Evolutionary conservation across 495 filamentous ascomycete genomes (phyloP).

Genomic region (Stereocaulon alpinum): DNA sequence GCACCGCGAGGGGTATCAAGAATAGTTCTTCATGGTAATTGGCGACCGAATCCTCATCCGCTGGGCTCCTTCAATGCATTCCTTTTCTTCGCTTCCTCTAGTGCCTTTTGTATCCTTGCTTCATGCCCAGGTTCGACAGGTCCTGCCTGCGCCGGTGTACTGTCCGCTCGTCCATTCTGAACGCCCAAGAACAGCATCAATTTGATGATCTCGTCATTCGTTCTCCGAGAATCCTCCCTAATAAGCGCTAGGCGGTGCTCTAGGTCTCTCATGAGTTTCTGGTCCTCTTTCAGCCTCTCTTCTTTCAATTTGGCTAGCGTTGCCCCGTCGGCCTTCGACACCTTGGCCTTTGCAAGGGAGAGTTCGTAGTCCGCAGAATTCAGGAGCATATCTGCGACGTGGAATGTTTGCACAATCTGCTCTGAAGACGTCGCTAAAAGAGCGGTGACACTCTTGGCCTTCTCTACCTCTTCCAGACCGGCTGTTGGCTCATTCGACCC

Average conservation of each 20-base stretch:
- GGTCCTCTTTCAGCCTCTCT: slow-evolving; percentile 44
- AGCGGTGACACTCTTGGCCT: slow-evolving; percentile 35
- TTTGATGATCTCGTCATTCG: slow-evolving; percentile 25
- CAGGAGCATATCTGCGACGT: slow-evolving; percentile 38
- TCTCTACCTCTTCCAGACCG: slow-evolving; percentile 38
- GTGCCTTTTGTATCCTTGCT: slow-evolving; percentile 36
- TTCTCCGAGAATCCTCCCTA: slow-evolving; percentile 21
- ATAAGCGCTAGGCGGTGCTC: slow-evolving; percentile 34
- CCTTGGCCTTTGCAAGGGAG: slow-evolving; percentile 42
- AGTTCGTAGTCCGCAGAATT: slow-evolving; percentile 46
- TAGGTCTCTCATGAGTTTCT: slow-evolving; percentile 36
- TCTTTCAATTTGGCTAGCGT: slow-evolving; percentile 36
- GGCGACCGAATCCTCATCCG: slow-evolving; percentile 1
- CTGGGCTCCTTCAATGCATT: slow-evolving; percentile 33
- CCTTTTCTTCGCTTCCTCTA: slow-evolving; percentile 41
- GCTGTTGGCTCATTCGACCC: slow-evolving; percentile 29
- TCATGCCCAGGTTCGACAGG: slow-evolving; percentile 32
- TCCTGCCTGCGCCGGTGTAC: slow-evolving; percentile 19
- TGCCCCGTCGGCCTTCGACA: slow-evolving; percentile 34
- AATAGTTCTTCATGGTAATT: neutral
- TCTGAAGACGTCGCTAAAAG: slow-evolving; percentile 39
- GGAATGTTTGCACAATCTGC: slow-evolving; percentile 40
- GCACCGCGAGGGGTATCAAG: slow-evolving; percentile 7
- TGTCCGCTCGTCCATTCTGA: slow-evolving; percentile 32
- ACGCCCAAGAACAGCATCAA: slow-evolving; percentile 31